Evolutionary conservation across 2,329 filamentous ascomycete genomes (phyloP).

Genomic region (Thelonectria rubi): DNA sequence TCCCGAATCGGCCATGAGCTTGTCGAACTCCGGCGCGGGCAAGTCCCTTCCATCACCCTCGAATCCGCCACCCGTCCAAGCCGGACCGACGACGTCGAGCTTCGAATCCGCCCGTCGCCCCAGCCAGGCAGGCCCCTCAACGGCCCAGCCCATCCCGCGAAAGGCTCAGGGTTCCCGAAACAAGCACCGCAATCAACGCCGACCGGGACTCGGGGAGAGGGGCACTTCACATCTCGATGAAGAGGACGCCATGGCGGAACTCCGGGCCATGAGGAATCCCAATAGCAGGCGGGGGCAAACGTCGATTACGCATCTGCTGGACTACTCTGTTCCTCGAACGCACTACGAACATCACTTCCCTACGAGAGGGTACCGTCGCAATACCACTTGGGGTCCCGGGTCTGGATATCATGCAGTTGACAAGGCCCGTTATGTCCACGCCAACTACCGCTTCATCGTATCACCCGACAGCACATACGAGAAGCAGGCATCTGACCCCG

Average conservation of each 20-base stretch:
- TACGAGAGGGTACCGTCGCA: slow-evolving; percentile 70
- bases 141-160: slow-evolving; percentile 62
- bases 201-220: slow-evolving; percentile 62
- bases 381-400: slow-evolving; percentile 83
- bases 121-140: slow-evolving; percentile 47
- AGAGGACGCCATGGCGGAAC: slow-evolving; percentile 89
- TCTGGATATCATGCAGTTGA: slow-evolving; percentile 91
- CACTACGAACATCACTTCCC: slow-evolving; percentile 65
- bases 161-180: slow-evolving; percentile 81
- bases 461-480: slow-evolving; percentile 82
- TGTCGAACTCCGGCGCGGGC: slow-evolving; percentile 50
- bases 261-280: slow-evolving; percentile 66
- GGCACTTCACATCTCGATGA: slow-evolving; percentile 63
- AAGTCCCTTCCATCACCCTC: slow-evolving; percentile 61
- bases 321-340: slow-evolving; percentile 83
- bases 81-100: slow-evolving; percentile 54
- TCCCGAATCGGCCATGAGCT: slow-evolving; percentile 45
- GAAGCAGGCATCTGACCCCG: slow-evolving; percentile 83
- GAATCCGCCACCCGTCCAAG: slow-evolving; percentile 52
- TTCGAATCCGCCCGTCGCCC: slow-evolving; percentile 63
- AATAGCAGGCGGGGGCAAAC: slow-evolving; percentile 88
- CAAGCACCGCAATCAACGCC: slow-evolving; percentile 84
- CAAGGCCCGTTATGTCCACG: slow-evolving; percentile 90
- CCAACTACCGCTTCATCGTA: slow-evolving; percentile 97
- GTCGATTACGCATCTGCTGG: slow-evolving; percentile 95